Percentiles rank a stretch among this genome's conserved stretches.
These are phyloP conservation scores for Emericellopsis cladophorae DNA, from an alignment of 2,329 filamentous ascomycete genomes.

Conservation along the genomic window DNA sequence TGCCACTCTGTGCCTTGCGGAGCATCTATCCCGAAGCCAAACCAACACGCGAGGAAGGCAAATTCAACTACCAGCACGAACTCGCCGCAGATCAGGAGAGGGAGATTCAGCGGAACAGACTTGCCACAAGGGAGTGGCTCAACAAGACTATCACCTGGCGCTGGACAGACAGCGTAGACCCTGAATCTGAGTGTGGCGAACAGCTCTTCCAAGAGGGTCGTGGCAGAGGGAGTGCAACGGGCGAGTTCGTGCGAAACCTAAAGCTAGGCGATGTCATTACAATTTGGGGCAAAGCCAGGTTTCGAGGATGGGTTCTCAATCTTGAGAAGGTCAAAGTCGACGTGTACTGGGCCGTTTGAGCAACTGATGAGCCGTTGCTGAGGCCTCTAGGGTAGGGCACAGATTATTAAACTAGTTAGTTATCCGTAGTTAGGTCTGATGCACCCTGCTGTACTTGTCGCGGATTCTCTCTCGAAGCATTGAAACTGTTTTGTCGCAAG, in stretches of 20 bases:
- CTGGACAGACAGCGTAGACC: slow-evolving; percentile 24
- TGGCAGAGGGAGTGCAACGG: slow-evolving; percentile 35
- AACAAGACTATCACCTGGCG: slow-evolving; percentile 41
- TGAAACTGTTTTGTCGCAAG: too few species aligned
- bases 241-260: slow-evolving; percentile 41
- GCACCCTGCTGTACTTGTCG: too few species aligned
- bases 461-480: too few species aligned
- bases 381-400: too few species aligned
- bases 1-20: slow-evolving; percentile 21
- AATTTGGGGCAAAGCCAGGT: slow-evolving; percentile 47
- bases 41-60: slow-evolving; percentile 4
- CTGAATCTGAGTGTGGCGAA: slow-evolving; percentile 25
- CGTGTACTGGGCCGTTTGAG: slow-evolving; percentile 43
- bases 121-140: slow-evolving; percentile 17
- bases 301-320: slow-evolving; percentile 38
- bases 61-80: slow-evolving; percentile 21
- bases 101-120: slow-evolving; percentile 34
- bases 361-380: too few species aligned
- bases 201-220: slow-evolving; percentile 31
- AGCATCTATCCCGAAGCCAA: slow-evolving; percentile 19
- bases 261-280: slow-evolving; percentile 49
- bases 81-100: slow-evolving; percentile 20
- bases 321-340: slow-evolving; percentile 37
- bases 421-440: too few species aligned
- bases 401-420: too few species aligned